A percentile compares a stretch with the other conserved stretches of the same genome.
Evolutionary conservation across 345 rosid species (phyloP).

Genomic region (Ceriops zippeliana): DNA sequence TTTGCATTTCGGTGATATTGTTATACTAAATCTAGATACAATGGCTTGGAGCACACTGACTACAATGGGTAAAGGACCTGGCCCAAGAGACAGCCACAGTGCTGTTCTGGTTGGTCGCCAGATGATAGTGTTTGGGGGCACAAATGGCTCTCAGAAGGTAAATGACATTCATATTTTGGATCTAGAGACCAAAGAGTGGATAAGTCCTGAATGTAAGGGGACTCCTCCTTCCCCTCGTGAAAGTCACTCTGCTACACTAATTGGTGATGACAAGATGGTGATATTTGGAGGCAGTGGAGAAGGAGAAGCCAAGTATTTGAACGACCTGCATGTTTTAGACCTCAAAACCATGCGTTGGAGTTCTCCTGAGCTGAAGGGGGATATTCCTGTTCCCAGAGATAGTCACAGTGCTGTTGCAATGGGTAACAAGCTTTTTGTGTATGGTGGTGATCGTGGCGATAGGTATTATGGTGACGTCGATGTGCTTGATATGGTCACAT

Average conservation of each 20-base stretch:
- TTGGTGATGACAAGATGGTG: conserved; percentile 44
- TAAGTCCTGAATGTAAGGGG: conserved; percentile 43
- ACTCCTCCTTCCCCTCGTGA: conserved; percentile 59
- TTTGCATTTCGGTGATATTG: conserved; percentile 63
- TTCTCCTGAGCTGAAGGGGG: conserved; percentile 49
- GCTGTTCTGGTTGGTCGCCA: conserved; percentile 50
- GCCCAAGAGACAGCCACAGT: conserved; percentile 77
- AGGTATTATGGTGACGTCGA: conserved; percentile 64
- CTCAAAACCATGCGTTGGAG: conserved; percentile 62
- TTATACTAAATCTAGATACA: conserved; percentile 43
- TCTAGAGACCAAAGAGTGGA: conserved; percentile 55
- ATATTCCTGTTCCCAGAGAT: conserved; percentile 63
- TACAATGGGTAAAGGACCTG: conserved; percentile 64
- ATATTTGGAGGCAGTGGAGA: conserved; percentile 81
- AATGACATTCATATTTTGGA: conserved; percentile 65
- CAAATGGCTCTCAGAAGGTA: conserved; percentile 65
- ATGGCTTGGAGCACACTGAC: conserved; percentile 52
- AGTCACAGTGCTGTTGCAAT: conserved; percentile 60
- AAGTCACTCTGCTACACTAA: conserved; percentile 66
- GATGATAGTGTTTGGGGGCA: conserved; percentile 76
- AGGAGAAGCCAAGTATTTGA: conserved; percentile 71
- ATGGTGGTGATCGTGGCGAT: conserved; percentile 75
- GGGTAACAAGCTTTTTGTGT: conserved; percentile 46
- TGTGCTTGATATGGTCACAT: conserved; percentile 42
- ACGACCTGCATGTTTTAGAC: conserved; percentile 60